Evolutionary conservation across 495 filamentous ascomycete genomes (phyloP).

Genomic region (Cercophora sp.): DNA sequence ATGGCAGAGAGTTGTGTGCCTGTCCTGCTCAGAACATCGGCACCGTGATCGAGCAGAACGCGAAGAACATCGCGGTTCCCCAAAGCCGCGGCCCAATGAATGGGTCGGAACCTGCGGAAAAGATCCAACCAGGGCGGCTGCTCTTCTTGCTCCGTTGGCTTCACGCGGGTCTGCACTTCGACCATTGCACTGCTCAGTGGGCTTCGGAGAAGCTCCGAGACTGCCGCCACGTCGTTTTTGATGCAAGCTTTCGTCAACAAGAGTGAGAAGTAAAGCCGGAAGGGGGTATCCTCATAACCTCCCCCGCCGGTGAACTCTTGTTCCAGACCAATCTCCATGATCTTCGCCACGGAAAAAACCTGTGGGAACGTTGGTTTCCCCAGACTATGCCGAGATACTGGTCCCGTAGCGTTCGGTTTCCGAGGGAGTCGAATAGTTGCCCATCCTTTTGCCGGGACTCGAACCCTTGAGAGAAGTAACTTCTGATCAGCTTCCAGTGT

Average conservation of each 20-base stretch:
- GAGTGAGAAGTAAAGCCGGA: background rate
- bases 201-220: background rate
- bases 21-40: background rate
- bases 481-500: too few species aligned
- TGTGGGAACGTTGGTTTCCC: background rate
- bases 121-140: background rate
- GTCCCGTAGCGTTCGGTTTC: too few species aligned
- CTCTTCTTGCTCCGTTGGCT: background rate
- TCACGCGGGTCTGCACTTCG: background rate
- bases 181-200: background rate
- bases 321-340: background rate
- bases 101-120: background rate
- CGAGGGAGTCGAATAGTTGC: too few species aligned
- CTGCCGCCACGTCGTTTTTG: background rate
- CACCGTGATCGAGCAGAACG: background rate
- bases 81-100: background rate
- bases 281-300: background rate
- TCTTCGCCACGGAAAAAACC: background rate
- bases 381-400: too few species aligned
- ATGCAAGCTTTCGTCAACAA: background rate
- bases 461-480: too few species aligned
- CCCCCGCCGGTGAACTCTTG: background rate
- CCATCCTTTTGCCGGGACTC: too few species aligned
- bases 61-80: background rate
- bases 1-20: background rate